Evolutionary conservation across 441 rosid species (phyloP), one percentile per base, ranked within the genome.

Genomic region (Adansonia rubrostipa): DNA sequence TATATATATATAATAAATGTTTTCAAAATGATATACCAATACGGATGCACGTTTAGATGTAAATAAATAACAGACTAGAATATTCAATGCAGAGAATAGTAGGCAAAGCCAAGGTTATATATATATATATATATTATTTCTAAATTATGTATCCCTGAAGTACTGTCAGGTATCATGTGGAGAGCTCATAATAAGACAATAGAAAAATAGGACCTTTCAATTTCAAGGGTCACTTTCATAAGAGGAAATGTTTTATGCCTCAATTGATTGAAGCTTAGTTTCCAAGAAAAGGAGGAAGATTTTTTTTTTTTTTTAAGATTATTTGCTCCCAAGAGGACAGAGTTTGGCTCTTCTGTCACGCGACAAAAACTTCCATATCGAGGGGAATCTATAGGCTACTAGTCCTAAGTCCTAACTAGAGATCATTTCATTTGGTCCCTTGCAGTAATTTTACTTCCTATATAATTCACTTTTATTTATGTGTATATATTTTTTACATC

Each of bases 271-370:
- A 82, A 74, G 81, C 77, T 47, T 71, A 19, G 6, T 68, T 47
- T 71, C 78, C 47, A 70, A 58, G 73, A 66, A 9, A 44, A 44
- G 28, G 36, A 6, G 61, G 74, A 75, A 62, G 24, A 10, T 73
- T 45, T 20, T 58, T 6, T 28, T 28, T 28, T 28, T 28, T 28
- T 28, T 24, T 24, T 24, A 24, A 73, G 87, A 78, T 82, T 82
- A 78, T 81, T 88, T 81, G 75, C 81, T 71, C 69, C 82, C 58
- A 53, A 62, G 64, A 48, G 74, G 75, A 71, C 33, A 66, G 36
- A 71, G 11, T 82, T 90, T 88, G 90, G 88, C 84, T 89, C 73
- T 81, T 87, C 71, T 85, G 87, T 88, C 91, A 89, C 87, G 82
- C 56, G 91, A 50, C 71, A 28, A 63, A 63, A 74, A 22, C 77